Conservation (phyloP, 1,284 basidiomycete genomes). For the Peniophora sp. region DNA sequence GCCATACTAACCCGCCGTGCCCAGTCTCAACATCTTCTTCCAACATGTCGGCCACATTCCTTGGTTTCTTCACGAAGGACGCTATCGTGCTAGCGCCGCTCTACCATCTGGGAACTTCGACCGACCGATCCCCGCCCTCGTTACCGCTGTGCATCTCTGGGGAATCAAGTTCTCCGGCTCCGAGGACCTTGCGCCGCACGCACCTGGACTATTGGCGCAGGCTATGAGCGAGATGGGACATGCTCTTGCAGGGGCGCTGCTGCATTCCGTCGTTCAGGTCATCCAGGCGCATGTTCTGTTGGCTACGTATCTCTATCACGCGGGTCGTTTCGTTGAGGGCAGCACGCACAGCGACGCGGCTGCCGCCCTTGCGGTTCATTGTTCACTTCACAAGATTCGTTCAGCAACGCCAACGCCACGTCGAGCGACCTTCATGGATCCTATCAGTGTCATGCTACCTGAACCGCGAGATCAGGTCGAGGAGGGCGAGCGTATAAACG, state of each 20-base stretch:
- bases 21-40: constrained; percentile 14
- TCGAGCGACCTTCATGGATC: constrained; percentile 9
- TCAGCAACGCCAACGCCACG: constrained; percentile 6
- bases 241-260: constrained; percentile 25
- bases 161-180: constrained; percentile 31
- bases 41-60: constrained; percentile 18
- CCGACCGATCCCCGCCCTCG: constrained; percentile 39
- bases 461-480: constrained; percentile 32
- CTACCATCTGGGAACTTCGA: constrained; percentile 25
- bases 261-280: constrained; percentile 39
- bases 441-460: constrained; percentile 17
- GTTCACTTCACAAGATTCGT: constrained; percentile 26
- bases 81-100: constrained; percentile 19
- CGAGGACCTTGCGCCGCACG: constrained; percentile 16
- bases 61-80: constrained; percentile 23
- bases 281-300: constrained; percentile 52
- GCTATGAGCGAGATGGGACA: constrained; percentile 31
- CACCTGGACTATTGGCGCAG: constrained; percentile 32
- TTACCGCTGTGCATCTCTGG: constrained; percentile 42
- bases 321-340: constrained; percentile 33
- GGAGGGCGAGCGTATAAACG: constrained; percentile 54
- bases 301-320: constrained; percentile 41
- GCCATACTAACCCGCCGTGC: background rate
- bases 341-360: constrained; percentile 34
- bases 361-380: constrained; percentile 25